Base-by-base conservation (phyloP, 73 alveolate species). In the Paramecium bursaria region DNA sequence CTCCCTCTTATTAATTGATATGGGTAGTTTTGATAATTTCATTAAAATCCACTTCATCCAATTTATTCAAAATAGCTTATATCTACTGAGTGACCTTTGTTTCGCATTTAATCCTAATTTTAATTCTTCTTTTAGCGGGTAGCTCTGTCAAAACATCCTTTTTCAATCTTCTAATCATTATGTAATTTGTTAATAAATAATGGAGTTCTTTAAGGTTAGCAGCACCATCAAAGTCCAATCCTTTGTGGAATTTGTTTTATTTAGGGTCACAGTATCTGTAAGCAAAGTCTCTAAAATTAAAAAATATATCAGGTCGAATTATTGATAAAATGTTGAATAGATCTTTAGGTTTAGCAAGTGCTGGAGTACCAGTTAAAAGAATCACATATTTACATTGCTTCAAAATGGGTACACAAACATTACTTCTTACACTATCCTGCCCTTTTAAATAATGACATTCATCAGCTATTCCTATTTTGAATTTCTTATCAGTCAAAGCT, bases 161-260 rank as follows among this genome's bases (percentile, higher is more conserved):
- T 86, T 96, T 96, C 50, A 94, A 86, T 89, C 99, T 88, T 87
- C 99, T 86, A 6, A 96, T 94, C 99, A 96, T 96, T 31, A 96
- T 80, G 50, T 91, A 92, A 49, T 91, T 90, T 54, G 75, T 82
- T 29, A 96, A 75, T 49, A 95, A 73, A 31, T 87, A 88, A 55
- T 96, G 93, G 35, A 96, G 82, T 88, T 96, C 99, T 46, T 92
- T 86, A 14, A 90, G 86, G 86, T 96, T 96, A 5, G 98, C 82
- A 14, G 98, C 92, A 0, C 99, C 99, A 47, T 93, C 85, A 92
- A 95, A 96, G 76, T 96, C 98, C 26, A 92, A 88, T 29, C 90
- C 85, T 25, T 74, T 50, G 21, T 92, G 92, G 42, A 82, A 94
- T 26, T 53, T 55, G 3, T 92, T 52, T n/a, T 50, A 46, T 75